Evolutionary conservation across 495 filamentous ascomycete genomes (phyloP).

Genomic region (Parathielavia appendiculata): DNA sequence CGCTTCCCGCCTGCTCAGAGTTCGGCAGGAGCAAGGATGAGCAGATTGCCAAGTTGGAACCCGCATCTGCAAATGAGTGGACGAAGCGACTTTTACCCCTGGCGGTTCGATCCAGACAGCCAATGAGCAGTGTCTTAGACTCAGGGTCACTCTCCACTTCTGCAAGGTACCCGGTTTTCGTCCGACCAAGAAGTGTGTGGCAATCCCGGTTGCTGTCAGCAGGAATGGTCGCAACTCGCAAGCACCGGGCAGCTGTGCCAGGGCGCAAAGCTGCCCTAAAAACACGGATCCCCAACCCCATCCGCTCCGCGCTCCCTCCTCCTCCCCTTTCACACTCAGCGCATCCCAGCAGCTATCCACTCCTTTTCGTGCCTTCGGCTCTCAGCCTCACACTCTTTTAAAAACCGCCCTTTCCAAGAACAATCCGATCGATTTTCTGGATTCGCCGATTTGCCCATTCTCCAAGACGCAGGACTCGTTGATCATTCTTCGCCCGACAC

Average conservation of each 20-base stretch:
- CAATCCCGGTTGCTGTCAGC: conserved; percentile 5
- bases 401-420: conserved; percentile 3
- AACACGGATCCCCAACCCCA: conserved; percentile 24
- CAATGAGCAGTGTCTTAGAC: conserved; percentile 11
- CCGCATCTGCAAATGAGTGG: conserved; percentile 10
- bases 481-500: not conserved
- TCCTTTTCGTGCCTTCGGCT: conserved; percentile 32
- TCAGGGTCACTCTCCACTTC: not conserved
- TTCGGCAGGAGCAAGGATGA: conserved; percentile 11
- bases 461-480: conserved; percentile 15
- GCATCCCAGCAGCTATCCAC: conserved; percentile 29
- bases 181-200: conserved; percentile 14
- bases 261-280: conserved; percentile 20
- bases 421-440: conserved; percentile 1
- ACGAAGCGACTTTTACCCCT: not conserved
- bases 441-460: conserved; percentile 9
- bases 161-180: conserved; percentile 21
- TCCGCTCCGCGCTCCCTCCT: conserved; percentile 18
- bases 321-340: conserved; percentile 19
- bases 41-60: not conserved
- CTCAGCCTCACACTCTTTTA: conserved; percentile 34
- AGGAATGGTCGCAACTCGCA: not conserved
- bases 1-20: conserved; percentile 6
- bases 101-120: conserved; percentile 16
- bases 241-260: conserved; percentile 8